Conservation (phyloP, 2,329 filamentous ascomycete species). For the Talaromyces sp. region DNA sequence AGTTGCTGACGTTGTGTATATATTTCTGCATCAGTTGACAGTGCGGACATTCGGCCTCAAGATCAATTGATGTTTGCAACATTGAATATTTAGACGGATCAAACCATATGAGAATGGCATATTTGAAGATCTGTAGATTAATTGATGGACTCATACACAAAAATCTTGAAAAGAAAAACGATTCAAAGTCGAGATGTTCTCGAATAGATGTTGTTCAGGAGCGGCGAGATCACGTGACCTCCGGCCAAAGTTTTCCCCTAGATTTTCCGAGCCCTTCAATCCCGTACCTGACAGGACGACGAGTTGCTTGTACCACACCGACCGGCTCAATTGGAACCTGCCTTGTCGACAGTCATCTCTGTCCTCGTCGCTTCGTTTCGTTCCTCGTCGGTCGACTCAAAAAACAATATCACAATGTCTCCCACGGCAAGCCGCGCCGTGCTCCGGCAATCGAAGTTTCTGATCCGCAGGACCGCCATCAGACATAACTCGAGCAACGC, state of each 20-base stretch:
- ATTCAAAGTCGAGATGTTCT: background rate
- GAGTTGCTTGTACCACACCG: constrained; percentile 18
- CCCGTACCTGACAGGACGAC: constrained; percentile 28
- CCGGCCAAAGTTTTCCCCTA: constrained; percentile 26
- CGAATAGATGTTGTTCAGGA: background rate
- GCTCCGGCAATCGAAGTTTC: constrained; percentile 42
- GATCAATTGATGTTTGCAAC: too few species aligned
- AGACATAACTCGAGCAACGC: constrained; percentile 44
- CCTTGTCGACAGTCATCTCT: constrained; percentile 19
- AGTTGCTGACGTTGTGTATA: too few species aligned
- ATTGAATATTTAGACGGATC: too few species aligned
- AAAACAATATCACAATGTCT: constrained; percentile 31
- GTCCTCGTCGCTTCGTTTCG: constrained; percentile 21
- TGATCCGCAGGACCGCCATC: constrained; percentile 40
- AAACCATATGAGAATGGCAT: background rate
- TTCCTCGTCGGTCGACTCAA: constrained; percentile 19
- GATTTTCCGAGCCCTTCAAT: constrained; percentile 34
- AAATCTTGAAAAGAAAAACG: background rate
- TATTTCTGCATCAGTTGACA: too few species aligned
- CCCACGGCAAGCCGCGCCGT: constrained; percentile 38
- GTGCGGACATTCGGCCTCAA: too few species aligned
- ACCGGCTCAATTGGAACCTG: constrained; percentile 34
- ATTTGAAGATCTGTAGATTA: background rate
- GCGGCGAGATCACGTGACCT: constrained; percentile 4
- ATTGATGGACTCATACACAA: background rate